Evolutionary conservation across 768 basidiomycete species (phyloP).

Genomic region (Tulasnella sp.): DNA sequence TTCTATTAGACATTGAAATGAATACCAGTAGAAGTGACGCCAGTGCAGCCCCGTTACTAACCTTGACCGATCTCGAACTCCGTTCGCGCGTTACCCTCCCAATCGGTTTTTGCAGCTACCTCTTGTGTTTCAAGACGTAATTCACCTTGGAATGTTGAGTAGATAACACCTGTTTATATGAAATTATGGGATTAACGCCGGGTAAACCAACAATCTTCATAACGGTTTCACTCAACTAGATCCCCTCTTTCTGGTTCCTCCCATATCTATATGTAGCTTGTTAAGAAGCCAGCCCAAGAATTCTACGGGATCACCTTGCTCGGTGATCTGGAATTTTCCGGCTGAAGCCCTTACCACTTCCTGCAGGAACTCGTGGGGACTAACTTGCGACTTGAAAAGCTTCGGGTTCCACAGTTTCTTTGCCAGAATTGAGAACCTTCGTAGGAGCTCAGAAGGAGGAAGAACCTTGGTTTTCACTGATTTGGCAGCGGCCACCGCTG

Average conservation of each 20-base stretch:
- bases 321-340: constrained; percentile 84
- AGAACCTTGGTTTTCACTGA: neutral
- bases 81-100: constrained; percentile 64
- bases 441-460: constrained; percentile 56
- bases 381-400: constrained; percentile 94
- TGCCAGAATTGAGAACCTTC: constrained; percentile 72
- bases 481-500: constrained; percentile 31
- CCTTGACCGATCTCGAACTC: constrained; percentile 92
- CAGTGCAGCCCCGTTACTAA: constrained; percentile 31
- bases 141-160: constrained; percentile 88
- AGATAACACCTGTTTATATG: constrained; percentile 59
- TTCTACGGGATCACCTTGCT: constrained; percentile 92
- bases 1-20: constrained; percentile 39
- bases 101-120: constrained; percentile 70
- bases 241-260: constrained; percentile 82
- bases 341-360: constrained; percentile 83
- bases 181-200: constrained; percentile 18
- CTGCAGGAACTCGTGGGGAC: constrained; percentile 97
- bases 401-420: constrained; percentile 95
- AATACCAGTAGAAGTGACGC: constrained; percentile 17
- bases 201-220: neutral
- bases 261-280: constrained; percentile 80
- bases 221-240: constrained; percentile 48
- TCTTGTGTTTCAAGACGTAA: constrained; percentile 87
- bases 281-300: constrained; percentile 95